These are phyloP conservation scores for Trichoderma asperellum DNA, from an alignment of 2,329 filamentous ascomycete genomes.

Conservation along the genomic window DNA sequence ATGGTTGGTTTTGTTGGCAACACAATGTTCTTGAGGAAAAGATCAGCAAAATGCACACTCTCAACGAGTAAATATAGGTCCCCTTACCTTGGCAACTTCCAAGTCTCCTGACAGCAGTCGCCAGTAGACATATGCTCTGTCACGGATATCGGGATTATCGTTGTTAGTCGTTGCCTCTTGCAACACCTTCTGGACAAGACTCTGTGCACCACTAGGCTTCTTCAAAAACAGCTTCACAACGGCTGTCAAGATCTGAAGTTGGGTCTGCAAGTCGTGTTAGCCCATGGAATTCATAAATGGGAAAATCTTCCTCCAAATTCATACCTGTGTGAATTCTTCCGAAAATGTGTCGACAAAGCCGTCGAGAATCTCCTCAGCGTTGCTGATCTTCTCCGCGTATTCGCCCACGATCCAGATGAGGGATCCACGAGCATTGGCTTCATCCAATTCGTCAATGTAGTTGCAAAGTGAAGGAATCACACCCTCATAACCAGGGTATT, in stretches of 20 bases:
- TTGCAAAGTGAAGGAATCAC: slow-evolving; percentile 96
- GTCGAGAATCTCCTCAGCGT: slow-evolving; percentile 90
- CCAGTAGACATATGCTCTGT: slow-evolving; percentile 98
- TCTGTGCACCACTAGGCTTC: slow-evolving; percentile 89
- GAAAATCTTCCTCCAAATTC: slow-evolving; percentile 34
- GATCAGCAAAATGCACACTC: not conserved
- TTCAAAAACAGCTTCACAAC: slow-evolving; percentile 98
- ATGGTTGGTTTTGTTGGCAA: slow-evolving; percentile 95
- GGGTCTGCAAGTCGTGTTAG: slow-evolving; percentile 63
- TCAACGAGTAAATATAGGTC: not conserved
- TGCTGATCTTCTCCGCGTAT: slow-evolving; percentile 98
- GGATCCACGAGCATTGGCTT: slow-evolving; percentile 85
- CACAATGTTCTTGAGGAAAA: slow-evolving; percentile 67
- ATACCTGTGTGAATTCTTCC: slow-evolving; percentile 92
- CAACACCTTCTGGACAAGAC: slow-evolving; percentile 89
- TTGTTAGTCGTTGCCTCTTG: slow-evolving; percentile 92
- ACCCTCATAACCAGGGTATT: slow-evolving; percentile 96
- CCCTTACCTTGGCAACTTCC: slow-evolving; percentile 77
- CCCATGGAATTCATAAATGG: not conserved
- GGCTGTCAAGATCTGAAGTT: slow-evolving; percentile 94
- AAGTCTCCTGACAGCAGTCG: slow-evolving; percentile 90
- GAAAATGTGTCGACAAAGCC: slow-evolving; percentile 93
- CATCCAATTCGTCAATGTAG: slow-evolving; percentile 95
- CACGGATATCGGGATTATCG: slow-evolving; percentile 96
- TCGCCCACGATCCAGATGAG: slow-evolving; percentile 99